Evolutionary conservation across 2,329 filamentous ascomycete genomes (phyloP).

Genomic region (Cladophialophora chaetospira): DNA sequence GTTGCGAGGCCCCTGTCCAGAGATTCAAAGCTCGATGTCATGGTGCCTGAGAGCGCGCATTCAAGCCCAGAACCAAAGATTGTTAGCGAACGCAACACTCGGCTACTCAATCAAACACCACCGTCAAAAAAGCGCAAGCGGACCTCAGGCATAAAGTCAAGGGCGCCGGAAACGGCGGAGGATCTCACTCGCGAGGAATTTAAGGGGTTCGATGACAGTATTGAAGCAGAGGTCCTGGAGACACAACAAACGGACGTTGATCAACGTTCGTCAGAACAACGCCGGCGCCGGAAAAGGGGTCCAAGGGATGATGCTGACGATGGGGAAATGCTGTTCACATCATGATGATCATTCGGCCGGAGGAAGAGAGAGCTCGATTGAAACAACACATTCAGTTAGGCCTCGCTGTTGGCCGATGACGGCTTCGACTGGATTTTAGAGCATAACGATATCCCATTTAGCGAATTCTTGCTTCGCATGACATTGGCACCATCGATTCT

Average conservation of each 20-base stretch:
- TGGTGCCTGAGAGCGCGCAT: background rate
- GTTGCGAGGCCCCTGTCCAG: too few relatives aligned
- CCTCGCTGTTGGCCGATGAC: background rate
- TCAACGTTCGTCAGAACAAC: background rate
- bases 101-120: background rate
- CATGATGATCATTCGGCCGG: background rate
- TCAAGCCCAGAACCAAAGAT: slow-evolving; percentile 4
- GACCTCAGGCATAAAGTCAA: background rate
- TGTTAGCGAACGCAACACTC: background rate
- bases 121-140: background rate
- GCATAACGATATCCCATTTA: background rate
- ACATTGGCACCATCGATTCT: background rate
- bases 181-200: background rate
- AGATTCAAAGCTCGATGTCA: too few relatives aligned
- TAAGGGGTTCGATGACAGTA: background rate
- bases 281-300: background rate
- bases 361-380: background rate
- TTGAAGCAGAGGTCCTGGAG: background rate
- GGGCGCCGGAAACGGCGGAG: background rate
- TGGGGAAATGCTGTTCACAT: background rate
- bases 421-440: background rate
- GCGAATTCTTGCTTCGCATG: background rate
- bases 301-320: background rate
- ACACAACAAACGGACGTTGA: background rate
- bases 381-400: background rate